Conservation (phyloP, 2,329 filamentous ascomycete species). For the Aschersonia sp. region DNA sequence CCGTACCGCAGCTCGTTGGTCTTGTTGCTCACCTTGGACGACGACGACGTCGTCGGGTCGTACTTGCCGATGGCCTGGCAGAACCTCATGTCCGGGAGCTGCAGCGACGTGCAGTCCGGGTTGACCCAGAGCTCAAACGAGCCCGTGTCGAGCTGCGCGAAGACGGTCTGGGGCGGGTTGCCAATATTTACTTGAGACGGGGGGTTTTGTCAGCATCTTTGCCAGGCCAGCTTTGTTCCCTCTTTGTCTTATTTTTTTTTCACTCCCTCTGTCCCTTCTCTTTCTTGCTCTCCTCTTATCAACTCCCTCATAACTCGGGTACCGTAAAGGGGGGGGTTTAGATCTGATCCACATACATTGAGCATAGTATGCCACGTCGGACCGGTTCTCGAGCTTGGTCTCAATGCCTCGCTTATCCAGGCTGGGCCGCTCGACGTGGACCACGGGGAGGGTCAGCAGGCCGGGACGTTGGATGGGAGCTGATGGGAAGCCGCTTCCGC, state of each 20-base stretch:
- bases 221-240: no score
- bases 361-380: slow-evolving; percentile 39
- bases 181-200: slow-evolving; percentile 33
- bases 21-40: slow-evolving; percentile 16
- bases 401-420: slow-evolving; percentile 27
- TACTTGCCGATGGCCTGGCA: slow-evolving; percentile 31
- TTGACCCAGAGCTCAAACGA: slow-evolving; percentile 52
- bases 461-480: background rate
- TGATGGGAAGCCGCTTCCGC: no score
- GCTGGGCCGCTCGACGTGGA: slow-evolving; percentile 12
- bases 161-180: slow-evolving; percentile 36
- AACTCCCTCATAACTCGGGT: no score
- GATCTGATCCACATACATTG: slow-evolving; percentile 18
- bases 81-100: slow-evolving; percentile 23
- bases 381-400: slow-evolving; percentile 31
- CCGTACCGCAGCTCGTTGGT: slow-evolving; percentile 31
- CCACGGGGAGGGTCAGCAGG: slow-evolving; percentile 14
- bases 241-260: no score
- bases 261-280: no score
- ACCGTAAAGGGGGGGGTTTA: no score
- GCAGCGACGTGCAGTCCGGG: slow-evolving; percentile 34
- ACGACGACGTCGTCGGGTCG: slow-evolving; percentile 25
- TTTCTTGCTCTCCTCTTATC: no score
- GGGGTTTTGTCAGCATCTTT: background rate
- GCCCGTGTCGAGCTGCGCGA: slow-evolving; percentile 42